Evolutionary conservation across 2,329 filamentous ascomycete genomes (phyloP), one percentile per base, ranked within the genome.

Genomic region (Ophiosphaerella herpotricha): DNA sequence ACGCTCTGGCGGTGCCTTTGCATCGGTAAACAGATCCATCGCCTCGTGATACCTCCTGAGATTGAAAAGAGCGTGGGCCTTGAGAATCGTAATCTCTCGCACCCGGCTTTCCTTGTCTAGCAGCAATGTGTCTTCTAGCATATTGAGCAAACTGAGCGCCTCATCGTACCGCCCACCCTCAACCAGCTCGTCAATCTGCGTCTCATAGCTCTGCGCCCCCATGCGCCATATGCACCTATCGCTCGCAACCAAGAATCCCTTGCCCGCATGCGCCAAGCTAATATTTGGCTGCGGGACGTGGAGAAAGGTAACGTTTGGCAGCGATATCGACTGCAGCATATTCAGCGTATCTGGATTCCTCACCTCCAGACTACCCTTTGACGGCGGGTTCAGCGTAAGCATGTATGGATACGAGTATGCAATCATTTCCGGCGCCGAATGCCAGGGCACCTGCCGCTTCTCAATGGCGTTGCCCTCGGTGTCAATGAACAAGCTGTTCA

Each of bases 401-500:
- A 99, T 86, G 69, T 97, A 99, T 0, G 94, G 94, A 70, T 99
- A 99, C 18, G 92, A 97, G 72, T 97, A 99, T 18, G 93, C 94
- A 51, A 99, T 87, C 48, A 88, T 88, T 64, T 97, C 92, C 1
- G 94, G 95, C 1, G 93, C 90, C 31, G 84, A 80, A 36, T 86
- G 84, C 94, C 94, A 99, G 1, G 91, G 91, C n/a, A 99, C 86
- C 70, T 97, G 92, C 47, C 88, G 82, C 73, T 90, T 90, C 38
- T 92, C 88, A 31, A 95, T 71, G 0, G 91, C 82, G 60, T 91
- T 92, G 4, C 92, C 94, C 26, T 91, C 82, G 9, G 88, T 84
- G 50, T 94, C 88, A 58, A 96, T 89, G 70, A 99, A 99, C 44
- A 97, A 78, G 1, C 92, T 96, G 71, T 97, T 96, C 64, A 97